Conservation (phyloP, 257 asterid genomes). For the Solanum lycopersicoides region DNA sequence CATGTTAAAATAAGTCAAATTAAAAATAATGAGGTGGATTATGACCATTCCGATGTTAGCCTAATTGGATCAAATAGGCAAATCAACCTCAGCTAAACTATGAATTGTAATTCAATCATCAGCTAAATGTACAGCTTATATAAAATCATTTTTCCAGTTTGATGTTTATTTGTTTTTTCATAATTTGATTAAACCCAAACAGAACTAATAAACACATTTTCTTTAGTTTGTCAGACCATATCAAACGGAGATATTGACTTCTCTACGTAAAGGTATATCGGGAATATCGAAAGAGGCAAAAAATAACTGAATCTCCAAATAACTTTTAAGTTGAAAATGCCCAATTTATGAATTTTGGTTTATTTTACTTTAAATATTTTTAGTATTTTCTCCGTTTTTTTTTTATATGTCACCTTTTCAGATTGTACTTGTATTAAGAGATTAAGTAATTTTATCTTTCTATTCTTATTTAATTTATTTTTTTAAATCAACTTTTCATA, state of each 20-base stretch:
- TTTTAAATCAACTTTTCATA: no score
- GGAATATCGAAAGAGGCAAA: neutral
- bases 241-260: neutral
- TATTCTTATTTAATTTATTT: no score
- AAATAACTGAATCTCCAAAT: neutral
- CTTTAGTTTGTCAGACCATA: neutral
- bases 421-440: no score
- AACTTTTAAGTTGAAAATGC: neutral
- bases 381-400: no score
- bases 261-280: neutral
- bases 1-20: neutral
- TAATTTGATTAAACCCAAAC: neutral
- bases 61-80: neutral
- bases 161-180: neutral
- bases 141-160: neutral
- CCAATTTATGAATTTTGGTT: neutral
- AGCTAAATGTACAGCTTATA: neutral
- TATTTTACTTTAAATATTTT: no score
- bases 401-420: no score
- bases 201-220: neutral
- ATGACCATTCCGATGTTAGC: neutral
- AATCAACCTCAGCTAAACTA: neutral
- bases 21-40: neutral
- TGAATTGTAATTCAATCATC: neutral
- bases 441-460: no score